phyloP scores from a whole-genome alignment of 164 flowering plant species.

The Nelumbo lutea region DNA sequence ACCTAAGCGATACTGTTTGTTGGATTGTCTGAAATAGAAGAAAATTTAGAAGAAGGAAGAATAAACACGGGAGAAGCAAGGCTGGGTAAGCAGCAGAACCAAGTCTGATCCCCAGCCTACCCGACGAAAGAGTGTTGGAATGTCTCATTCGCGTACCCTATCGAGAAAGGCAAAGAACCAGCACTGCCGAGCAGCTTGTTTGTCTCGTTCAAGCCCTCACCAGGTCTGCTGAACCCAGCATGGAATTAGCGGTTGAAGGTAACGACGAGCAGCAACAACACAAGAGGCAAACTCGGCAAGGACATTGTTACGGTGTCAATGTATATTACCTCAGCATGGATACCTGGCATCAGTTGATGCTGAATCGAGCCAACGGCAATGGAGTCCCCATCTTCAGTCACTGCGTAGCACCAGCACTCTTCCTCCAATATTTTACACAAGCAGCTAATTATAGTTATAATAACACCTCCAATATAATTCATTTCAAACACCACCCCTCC shows the following conservation, averaged over 20 bases:
- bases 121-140: constrained; percentile 29
- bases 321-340: constrained; percentile 12
- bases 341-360: constrained; percentile 18
- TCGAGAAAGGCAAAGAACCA: constrained; percentile 9
- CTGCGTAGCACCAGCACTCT: constrained; percentile 21
- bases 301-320: constrained; percentile 15
- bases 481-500: no score
- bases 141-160: constrained; percentile 27
- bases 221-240: background rate
- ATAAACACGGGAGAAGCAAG: no score
- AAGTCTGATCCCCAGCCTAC: constrained; percentile 23
- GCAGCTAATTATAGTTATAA: no score
- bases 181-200: constrained; percentile 19
- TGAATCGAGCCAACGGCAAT: background rate
- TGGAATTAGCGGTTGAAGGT: background rate
- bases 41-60: no score
- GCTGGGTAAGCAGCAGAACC: no score
- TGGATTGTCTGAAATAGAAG: no score
- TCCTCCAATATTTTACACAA: no score
- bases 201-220: constrained; percentile 36
- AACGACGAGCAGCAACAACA: background rate
- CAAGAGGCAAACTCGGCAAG: background rate
- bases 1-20: no score
- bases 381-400: constrained; percentile 16
- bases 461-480: no score